Conservation (phyloP, 306 rosid genomes). For the Abrus precatorius region DNA sequence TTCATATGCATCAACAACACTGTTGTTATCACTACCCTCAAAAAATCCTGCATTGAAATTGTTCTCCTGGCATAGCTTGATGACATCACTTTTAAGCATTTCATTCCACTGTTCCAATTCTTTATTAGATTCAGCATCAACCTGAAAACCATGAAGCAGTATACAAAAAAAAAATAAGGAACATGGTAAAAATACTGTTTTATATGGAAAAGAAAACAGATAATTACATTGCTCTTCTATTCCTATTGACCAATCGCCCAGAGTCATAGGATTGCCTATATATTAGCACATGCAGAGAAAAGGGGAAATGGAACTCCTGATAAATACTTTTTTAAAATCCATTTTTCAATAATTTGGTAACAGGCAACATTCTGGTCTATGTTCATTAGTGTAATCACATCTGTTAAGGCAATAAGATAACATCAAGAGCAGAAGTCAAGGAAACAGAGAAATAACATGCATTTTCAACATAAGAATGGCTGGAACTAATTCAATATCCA, state of each 20-base stretch:
- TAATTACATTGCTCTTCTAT: constrained; percentile 7
- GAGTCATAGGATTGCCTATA: constrained; percentile 13
- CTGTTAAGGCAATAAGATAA: background rate
- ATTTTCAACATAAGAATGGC: constrained; percentile 10
- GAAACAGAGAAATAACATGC: background rate
- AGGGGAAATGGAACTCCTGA: constrained; percentile 2
- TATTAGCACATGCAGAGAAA: constrained; percentile 31
- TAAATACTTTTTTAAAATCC: constrained; percentile 10
- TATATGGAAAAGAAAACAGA: constrained; percentile 14
- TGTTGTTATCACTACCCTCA: constrained; percentile 86
- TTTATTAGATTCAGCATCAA: constrained; percentile 86
- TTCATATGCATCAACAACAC: constrained; percentile 92
- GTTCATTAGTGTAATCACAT: background rate
- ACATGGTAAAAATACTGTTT: constrained; percentile 6
- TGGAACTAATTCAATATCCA: background rate
- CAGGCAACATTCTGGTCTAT: constrained; percentile 25
- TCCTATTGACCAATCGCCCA: constrained; percentile 16
- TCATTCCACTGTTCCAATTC: constrained; percentile 99
- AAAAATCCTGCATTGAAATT: constrained; percentile 91
- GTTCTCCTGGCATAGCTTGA: constrained; percentile 92
- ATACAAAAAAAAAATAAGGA: constrained; percentile 10
- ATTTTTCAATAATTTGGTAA: constrained; percentile 16
- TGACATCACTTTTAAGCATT: constrained; percentile 86
- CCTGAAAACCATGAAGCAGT: constrained; percentile 56
- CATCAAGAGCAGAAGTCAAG: constrained; percentile 1